Evolutionary conservation across 1,284 basidiomycete genomes (phyloP), one percentile per base, ranked within the genome.

Genomic region (Ganoderma lingzhi): DNA sequence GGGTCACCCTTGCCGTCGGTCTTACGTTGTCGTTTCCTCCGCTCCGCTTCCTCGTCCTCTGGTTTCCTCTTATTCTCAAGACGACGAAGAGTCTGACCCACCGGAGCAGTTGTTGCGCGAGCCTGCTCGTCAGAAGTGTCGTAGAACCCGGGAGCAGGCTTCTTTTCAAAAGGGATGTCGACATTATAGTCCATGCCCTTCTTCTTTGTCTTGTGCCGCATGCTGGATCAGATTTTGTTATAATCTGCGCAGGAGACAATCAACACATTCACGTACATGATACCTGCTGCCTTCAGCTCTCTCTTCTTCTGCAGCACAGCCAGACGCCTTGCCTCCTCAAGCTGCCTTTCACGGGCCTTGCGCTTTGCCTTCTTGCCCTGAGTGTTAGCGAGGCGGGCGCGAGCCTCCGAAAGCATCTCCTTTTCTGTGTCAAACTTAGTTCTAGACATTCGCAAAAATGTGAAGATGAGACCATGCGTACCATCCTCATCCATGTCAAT

Each of bases 401-500:
- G 92, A 62, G 98, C 98, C 81, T 99, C 98, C 6, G 97, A 99
- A 74, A 99, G 86, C 98, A 99, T 99, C 82, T 99, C 98, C 91
- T 99, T 99, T 82, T 99, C 98, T 96, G 70, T 19, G 65, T 51
- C 10, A 35, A 48, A 28, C 42, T 64, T 64, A 60, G 35, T 45
- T 14, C 37, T 51, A 28, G 32, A 17, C 5, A 53, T 12, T 41
- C 8, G 32, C 17, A 63, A 23, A 30, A 44, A 44, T 28, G 28
- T 9, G 10, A 23, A 17, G 17, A 30, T 5, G 28, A 56, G 58
- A 30, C 23, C 19, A 14, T 14, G 81, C 87, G 72, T 71, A 93
- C 95, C 94, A 79, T 97, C 98, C 82, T 99, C 98, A 81, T 99
- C 98, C 98, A 99, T 99, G 83, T 99, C 98, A 77, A 99, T 98